Percentiles rank a stretch among this genome's conserved stretches.
Conservation (phyloP, 345 rosid species). For the Corchorus capsularis region DNA sequence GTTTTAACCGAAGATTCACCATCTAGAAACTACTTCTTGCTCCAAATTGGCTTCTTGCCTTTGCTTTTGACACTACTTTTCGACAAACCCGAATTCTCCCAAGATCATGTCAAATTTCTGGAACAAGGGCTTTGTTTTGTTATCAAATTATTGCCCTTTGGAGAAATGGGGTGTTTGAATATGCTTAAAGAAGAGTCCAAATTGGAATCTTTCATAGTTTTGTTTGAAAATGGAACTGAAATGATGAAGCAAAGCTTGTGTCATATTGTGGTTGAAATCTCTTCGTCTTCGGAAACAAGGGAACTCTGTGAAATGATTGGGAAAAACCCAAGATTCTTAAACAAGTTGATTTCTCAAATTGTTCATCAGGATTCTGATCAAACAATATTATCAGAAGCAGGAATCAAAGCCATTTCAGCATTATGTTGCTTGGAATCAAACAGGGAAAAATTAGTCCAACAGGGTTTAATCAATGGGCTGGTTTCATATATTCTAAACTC, state of each 20-base stretch:
- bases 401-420: slow-evolving; percentile 45
- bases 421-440: slow-evolving; percentile 42
- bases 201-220: slow-evolving; percentile 32
- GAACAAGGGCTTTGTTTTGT: slow-evolving; percentile 44
- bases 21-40: slow-evolving; percentile 24
- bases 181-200: slow-evolving; percentile 44
- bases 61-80: slow-evolving; percentile 41
- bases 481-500: slow-evolving; percentile 34
- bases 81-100: slow-evolving; percentile 24
- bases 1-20: slow-evolving; percentile 34
- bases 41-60: slow-evolving; percentile 51
- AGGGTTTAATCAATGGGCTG: slow-evolving; percentile 38
- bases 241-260: slow-evolving; percentile 42
- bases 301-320: slow-evolving; percentile 41
- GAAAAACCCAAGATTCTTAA: slow-evolving; percentile 23
- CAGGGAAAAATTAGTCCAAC: slow-evolving; percentile 36
- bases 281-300: slow-evolving; percentile 42
- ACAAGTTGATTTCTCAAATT: slow-evolving; percentile 23
- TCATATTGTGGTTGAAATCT: slow-evolving; percentile 41
- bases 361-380: slow-evolving; percentile 26
- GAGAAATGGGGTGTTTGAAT: slow-evolving; percentile 31
- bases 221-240: slow-evolving; percentile 41
- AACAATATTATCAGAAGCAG: slow-evolving; percentile 26
- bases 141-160: slow-evolving; percentile 34
- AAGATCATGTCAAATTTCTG: slow-evolving; percentile 31